Evolutionary conservation across 2,329 filamentous ascomycete genomes (phyloP), one percentile per base, ranked within the genome.

Genomic region (Exophiala sp.): DNA sequence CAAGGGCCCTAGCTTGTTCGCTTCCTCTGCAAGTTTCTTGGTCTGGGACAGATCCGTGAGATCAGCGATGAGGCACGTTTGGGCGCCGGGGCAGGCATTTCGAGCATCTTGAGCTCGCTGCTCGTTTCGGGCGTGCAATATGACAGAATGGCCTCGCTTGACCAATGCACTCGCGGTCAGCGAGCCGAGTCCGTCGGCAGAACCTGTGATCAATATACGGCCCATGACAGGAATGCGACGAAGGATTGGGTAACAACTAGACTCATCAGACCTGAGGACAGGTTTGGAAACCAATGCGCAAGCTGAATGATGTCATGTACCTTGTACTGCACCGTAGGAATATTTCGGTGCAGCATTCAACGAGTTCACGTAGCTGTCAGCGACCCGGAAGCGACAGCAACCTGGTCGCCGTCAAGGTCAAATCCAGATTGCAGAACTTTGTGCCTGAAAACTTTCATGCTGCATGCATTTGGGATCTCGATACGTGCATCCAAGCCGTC

Each of bases 71-170:
- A 81, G 66, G 1, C 78, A 73, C 1, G 67, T 68, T 54, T 73
- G 70, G 21, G 77, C 75, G 1, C 68, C 70, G 0, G 78, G 77
- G 18, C 74, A 74, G 9, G 72, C 71, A 8, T 64, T 50, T 16
- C 65, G 64, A 0, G 77, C 73, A 48, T 79, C 72, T 19, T 67
- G 60, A 8, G 78, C 77, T 32, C 78, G 75, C 47, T 74, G 66
- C n/a, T 68, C 62, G 60, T 74, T 81, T 52, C 79, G 75, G 1
- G 76, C 78, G 60, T 82, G 79, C 0, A 81, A 68, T 37, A 74
- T 70, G 14, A 82, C 77, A 3, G 71, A 66, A 63, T 82, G 78
- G 38, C 78, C 78, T 46, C 71, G 69, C 2, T 71, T 64, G 41
- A 72, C 58, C 22, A 81, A 73, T 5, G 68, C 66, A 51, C 73